Conservation (phyloP, 257 asterid species). For the Solanum medicagineum region DNA sequence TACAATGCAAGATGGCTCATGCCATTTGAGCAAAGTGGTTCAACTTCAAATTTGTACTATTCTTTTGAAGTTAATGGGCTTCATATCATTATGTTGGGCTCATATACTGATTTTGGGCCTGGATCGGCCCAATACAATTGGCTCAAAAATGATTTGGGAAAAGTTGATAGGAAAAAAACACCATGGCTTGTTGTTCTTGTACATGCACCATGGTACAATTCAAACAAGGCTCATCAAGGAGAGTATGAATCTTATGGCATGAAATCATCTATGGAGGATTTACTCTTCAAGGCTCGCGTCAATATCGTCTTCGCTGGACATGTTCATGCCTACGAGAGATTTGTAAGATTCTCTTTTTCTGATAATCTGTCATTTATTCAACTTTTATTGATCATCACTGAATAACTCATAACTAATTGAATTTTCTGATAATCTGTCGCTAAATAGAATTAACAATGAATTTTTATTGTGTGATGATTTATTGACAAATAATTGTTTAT, state of each 20-base stretch:
- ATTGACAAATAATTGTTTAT: not conserved
- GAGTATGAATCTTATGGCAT: conserved; percentile 43
- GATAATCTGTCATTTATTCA: not conserved
- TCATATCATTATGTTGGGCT: conserved; percentile 76
- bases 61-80: conserved; percentile 66
- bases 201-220: conserved; percentile 90
- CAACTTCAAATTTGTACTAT: conserved; percentile 66
- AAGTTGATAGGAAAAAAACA: conserved; percentile 41
- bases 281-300: conserved; percentile 48
- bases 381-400: not conserved
- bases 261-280: conserved; percentile 61
- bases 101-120: conserved; percentile 54
- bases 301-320: conserved; percentile 78
- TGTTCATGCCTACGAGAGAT: conserved; percentile 91
- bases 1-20: conserved; percentile 81
- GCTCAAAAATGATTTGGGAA: conserved; percentile 40
- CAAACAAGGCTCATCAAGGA: conserved; percentile 67
- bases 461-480: not conserved
- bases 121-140: conserved; percentile 54
- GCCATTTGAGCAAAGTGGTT: conserved; percentile 70
- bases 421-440: not conserved
- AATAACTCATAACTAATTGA: not conserved
- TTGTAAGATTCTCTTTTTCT: conserved; percentile 30
- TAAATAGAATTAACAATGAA: not conserved
- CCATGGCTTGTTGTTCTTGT: conserved; percentile 65